A percentile compares a stretch with the other conserved stretches of the same genome.
These are phyloP conservation scores for Pseudogymnoascus sp. DNA, from an alignment of 2,329 filamentous ascomycete genomes.

Conservation along the genomic window DNA sequence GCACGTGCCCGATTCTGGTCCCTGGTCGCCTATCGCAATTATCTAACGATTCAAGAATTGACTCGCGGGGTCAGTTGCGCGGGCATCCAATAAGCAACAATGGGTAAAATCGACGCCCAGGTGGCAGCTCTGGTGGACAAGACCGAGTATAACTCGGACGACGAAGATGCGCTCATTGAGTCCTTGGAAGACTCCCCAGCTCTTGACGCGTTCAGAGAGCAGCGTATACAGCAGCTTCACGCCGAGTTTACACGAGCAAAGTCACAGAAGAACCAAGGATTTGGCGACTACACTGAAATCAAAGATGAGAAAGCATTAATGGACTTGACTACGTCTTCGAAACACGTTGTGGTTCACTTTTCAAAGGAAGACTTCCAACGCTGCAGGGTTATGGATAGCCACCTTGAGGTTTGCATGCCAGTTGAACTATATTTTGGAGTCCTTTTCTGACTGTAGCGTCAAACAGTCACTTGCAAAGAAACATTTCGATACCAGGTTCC, in stretches of 20 bases:
- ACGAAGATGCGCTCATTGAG: constrained; percentile 52
- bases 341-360: constrained; percentile 35
- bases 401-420: constrained; percentile 27
- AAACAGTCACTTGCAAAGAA: constrained; percentile 43
- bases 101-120: constrained; percentile 41
- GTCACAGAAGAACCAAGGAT: constrained; percentile 41
- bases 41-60: constrained; percentile 4
- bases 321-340: constrained; percentile 36
- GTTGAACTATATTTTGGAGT: neutral
- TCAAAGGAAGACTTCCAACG: constrained; percentile 35
- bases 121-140: constrained; percentile 42
- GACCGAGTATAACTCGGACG: constrained; percentile 32
- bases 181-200: constrained; percentile 46
- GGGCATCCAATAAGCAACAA: constrained; percentile 20
- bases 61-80: neutral
- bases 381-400: constrained; percentile 35
- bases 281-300: constrained; percentile 48
- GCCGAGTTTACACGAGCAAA: constrained; percentile 46
- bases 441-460: neutral
- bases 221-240: constrained; percentile 50
- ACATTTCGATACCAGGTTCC: constrained; percentile 51
- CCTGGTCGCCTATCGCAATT: constrained; percentile 5
- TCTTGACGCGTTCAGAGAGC: constrained; percentile 48
- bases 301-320: constrained; percentile 52
- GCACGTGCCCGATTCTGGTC: neutral